phyloP scores from a whole-genome alignment of 2,329 filamentous ascomycete genomes.

The Exophiala mesophila region DNA sequence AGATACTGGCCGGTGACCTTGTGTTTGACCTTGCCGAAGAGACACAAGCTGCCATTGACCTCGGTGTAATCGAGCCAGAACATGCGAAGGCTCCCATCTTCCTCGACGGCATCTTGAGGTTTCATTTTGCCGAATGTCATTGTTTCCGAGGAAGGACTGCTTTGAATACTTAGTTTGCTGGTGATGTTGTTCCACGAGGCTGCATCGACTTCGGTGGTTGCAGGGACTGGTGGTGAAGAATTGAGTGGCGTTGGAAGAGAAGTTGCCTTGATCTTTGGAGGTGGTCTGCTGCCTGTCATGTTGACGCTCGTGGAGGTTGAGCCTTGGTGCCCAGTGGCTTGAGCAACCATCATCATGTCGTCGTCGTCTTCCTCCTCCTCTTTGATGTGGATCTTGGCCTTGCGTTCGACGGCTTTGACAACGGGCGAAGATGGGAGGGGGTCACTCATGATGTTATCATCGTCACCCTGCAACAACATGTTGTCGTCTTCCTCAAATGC shows the following conservation, averaged over 20 bases:
- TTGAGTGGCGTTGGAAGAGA: slow-evolving; percentile 65
- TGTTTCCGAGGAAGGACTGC: slow-evolving; percentile 62
- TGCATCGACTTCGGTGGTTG: slow-evolving; percentile 65
- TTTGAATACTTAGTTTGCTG: slow-evolving; percentile 72
- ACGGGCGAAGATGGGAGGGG: slow-evolving; percentile 81
- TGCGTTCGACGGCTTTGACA: slow-evolving; percentile 70
- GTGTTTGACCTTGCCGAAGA: slow-evolving; percentile 94
- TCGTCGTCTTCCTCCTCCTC: slow-evolving; percentile 74
- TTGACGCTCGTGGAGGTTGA: slow-evolving; percentile 64
- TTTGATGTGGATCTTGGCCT: slow-evolving; percentile 51
- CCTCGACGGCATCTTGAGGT: slow-evolving; percentile 80
- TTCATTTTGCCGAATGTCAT: slow-evolving; percentile 72
- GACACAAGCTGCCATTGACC: slow-evolving; percentile 80
- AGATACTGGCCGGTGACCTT: slow-evolving; percentile 73
- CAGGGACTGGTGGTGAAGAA: slow-evolving; percentile 63
- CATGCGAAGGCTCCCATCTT: slow-evolving; percentile 84
- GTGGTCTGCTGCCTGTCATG: slow-evolving; percentile 71
- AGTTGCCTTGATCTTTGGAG: slow-evolving; percentile 68
- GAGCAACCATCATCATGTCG: slow-evolving; percentile 78
- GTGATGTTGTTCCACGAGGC: slow-evolving; percentile 86
- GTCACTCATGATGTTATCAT: slow-evolving; percentile 81
- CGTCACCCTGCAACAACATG: slow-evolving; percentile 56
- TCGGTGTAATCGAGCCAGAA: slow-evolving; percentile 98
- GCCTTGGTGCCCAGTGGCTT: slow-evolving; percentile 63
- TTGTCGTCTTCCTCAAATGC: slow-evolving; percentile 54